phyloP scores from a whole-genome alignment of 2,329 filamentous ascomycete genomes.

The Venturia effusa region DNA sequence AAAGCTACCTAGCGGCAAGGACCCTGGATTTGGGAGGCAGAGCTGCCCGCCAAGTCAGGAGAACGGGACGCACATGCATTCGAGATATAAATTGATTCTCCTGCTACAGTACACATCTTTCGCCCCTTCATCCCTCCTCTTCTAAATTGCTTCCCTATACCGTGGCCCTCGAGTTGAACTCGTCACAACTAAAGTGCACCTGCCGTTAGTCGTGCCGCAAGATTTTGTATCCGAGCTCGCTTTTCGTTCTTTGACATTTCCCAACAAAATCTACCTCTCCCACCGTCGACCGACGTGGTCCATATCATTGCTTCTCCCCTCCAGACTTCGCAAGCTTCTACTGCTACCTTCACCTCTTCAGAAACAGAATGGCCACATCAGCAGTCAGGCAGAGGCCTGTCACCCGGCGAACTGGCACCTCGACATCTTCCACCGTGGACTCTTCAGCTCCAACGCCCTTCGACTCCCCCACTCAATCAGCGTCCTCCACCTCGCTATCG shows the following conservation, averaged over 20 bases:
- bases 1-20: not conserved
- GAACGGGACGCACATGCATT: not conserved
- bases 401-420: slow-evolving; percentile 35
- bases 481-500: slow-evolving; percentile 83
- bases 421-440: slow-evolving; percentile 41
- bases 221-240: not conserved
- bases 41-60: not conserved
- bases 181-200: not conserved
- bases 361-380: not conserved
- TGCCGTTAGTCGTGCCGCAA: not conserved
- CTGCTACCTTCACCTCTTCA: not conserved
- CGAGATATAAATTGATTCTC: not conserved
- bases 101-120: not conserved
- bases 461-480: slow-evolving; percentile 51
- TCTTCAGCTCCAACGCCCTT: slow-evolving; percentile 45
- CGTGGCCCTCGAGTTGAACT: not conserved
- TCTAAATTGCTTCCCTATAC: not conserved
- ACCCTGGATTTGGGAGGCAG: not conserved
- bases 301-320: not conserved
- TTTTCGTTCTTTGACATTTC: not conserved
- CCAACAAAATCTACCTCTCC: not conserved
- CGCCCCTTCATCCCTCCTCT: not conserved
- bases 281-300: not conserved
- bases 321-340: not conserved
- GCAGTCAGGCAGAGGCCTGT: slow-evolving; percentile 16